A percentile compares a stretch with the other conserved stretches of the same genome.
Conservation (phyloP, 768 basidiomycete species). For the Termitomyces sp. region DNA sequence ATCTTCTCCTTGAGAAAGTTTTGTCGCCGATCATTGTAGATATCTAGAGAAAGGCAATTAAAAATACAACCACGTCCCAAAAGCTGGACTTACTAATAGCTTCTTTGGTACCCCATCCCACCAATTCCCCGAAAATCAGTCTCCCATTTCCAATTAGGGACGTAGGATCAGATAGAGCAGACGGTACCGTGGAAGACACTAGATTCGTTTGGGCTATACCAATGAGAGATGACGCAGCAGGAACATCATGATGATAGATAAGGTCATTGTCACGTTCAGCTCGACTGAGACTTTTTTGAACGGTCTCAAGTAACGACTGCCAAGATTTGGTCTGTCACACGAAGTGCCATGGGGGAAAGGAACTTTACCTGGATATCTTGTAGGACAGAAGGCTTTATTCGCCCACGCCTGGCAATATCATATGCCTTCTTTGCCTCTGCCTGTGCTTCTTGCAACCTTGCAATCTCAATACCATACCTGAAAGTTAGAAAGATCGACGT, state of each 20-base stretch:
- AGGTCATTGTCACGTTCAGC: slow-evolving; percentile 91
- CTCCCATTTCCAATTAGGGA: slow-evolving; percentile 46
- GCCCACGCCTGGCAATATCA: slow-evolving; percentile 58
- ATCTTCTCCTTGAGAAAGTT: slow-evolving; percentile 69
- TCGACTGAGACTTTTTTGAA: slow-evolving; percentile 61
- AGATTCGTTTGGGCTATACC: slow-evolving; percentile 62
- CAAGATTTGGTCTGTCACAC: not conserved
- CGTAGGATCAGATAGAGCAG: slow-evolving; percentile 54
- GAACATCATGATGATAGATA: slow-evolving; percentile 89
- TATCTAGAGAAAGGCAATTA: slow-evolving; percentile 38
- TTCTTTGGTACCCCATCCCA: slow-evolving; percentile 83
- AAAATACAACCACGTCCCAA: not conserved
- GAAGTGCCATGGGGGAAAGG: slow-evolving; percentile 1
- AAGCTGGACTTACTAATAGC: slow-evolving; percentile 66
- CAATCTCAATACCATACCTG: slow-evolving; percentile 88
- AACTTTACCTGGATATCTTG: slow-evolving; percentile 72
- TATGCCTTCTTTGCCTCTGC: slow-evolving; percentile 64
- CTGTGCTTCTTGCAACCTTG: slow-evolving; percentile 68
- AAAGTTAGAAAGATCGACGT: not conserved
- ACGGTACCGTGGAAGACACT: slow-evolving; percentile 53
- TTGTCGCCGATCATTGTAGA: slow-evolving; percentile 81
- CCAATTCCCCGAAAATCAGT: slow-evolving; percentile 68
- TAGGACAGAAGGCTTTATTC: slow-evolving; percentile 57
- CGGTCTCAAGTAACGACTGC: slow-evolving; percentile 73
- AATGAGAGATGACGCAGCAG: slow-evolving; percentile 62